Base-by-base conservation (phyloP, 352 stramenopile genomes). In the Phytopythium oedochilum region DNA sequence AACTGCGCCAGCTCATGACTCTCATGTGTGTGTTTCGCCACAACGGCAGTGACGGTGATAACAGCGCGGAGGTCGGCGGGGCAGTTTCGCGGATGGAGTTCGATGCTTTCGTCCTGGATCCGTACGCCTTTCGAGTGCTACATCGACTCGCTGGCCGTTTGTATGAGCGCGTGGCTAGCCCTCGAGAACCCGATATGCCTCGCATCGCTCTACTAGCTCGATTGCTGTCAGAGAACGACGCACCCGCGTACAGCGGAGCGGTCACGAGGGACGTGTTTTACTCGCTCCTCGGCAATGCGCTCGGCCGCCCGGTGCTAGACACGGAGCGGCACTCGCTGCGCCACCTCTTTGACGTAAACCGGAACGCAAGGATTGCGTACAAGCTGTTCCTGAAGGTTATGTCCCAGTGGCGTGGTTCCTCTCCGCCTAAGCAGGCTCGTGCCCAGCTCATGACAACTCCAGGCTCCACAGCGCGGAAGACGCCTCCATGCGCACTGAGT, bases 361-460 rank as follows among this genome's bases (percentile, higher is more conserved):
- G 79, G 0, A 60, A 86, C 46, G 70, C 66, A 2, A 60, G 63
- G 35, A 75, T 94, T 32, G 83, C 83, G 5, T 91, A 80, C 54
- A 82, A 78, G 40, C 60, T 94, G 1, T 90, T 90, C 28, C 56
- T 94, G 20, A 90, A 90, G 52, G 75, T 80, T 1, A 75, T 90
- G 17, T 78, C 75, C 10, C 80, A 88, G 49, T 86, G 73, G 75
- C 60, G 35, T 15, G 15, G 8, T n/a, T 0, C 34, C 12, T 15
- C 32, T 29, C 7, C 35, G 23, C 35, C 11, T 8, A 20, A 47
- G 18, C 17, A 15, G 34, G 11, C 7, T 47, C 18, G 29, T 29
- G 5, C 20, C 2, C 3, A 17, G 7, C 18, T 3, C 22, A 17
- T 11, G 5, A 6, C n/a, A n/a, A 29, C 5, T 6, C 11, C 17